Base-by-base conservation (phyloP, 192 early-diverging fungal species). In the Lobosporangium transversale region DNA sequence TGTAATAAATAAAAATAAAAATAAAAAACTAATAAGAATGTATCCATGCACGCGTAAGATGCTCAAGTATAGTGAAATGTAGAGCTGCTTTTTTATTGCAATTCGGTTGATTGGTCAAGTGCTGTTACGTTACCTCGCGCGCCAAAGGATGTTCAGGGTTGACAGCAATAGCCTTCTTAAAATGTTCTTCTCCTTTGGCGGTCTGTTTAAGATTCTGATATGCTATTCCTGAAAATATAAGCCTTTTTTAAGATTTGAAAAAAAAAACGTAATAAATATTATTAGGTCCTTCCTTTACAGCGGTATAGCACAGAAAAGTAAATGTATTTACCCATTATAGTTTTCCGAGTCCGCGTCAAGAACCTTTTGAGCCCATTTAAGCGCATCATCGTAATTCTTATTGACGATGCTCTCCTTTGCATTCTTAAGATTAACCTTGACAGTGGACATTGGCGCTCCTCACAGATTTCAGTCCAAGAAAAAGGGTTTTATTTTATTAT, bases 181-280 rank as follows among this genome's bases (percentile, higher is more conserved):
- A 94, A 12, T 82, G 68, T 12, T 65, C 48, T 55, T 88, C 86
- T 35, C 87, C 85, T 23, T 92, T 89, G 24, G 66, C 68, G 61
- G 80, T 79, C 47, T 87, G 76, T 3, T 82, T 79, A 17, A 92
- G 42, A 56, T 90, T 85, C 45, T 90, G 83, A 49, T 90, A 82
- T 0, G 90, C 83, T 4, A 92, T 78, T 24, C 90, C 92, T n/a
- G 91, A 82, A 66, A 89, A 84, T 12, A 94, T 83, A 24, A 70
- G 65, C 4, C 87, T 89, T 20, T 10, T 42, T 26, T n/a, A 24
- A 54, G 1, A 10, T 44, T 20, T 6, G 4, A 5, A 21, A 32
- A 40, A 26, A 58, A 55, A 21, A 42, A 23, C 8, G 35, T 51
- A 45, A 20, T 53, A n/a, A 35, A n/a, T n/a, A n/a, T n/a, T n/a